Evolutionary conservation across 1,139 yeast genomes (phyloP).

Genomic region (Sugiyamaella pinicola): DNA sequence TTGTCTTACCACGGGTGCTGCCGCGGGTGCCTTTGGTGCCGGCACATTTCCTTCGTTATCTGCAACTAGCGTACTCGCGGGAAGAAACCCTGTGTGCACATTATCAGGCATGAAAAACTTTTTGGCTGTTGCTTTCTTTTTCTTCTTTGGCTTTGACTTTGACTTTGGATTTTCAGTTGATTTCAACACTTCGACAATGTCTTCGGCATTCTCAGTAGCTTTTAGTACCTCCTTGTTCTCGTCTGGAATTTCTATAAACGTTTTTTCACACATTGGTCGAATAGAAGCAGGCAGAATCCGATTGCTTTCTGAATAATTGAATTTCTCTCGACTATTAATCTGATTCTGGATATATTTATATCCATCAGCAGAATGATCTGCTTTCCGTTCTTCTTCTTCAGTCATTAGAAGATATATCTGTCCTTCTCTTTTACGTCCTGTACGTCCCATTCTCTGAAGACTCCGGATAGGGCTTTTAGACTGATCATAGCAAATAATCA

Average conservation of each 20-base stretch:
- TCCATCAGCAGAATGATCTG: conserved; percentile 82
- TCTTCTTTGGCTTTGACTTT: conserved; percentile 27
- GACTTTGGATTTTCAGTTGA: conserved; percentile 23
- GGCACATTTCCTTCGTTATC: conserved; percentile 11
- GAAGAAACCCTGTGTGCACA: conserved; percentile 68
- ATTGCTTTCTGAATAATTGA: conserved; percentile 47
- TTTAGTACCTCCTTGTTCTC: conserved; percentile 61
- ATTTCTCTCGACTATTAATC: conserved; percentile 44
- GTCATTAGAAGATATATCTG: conserved; percentile 76
- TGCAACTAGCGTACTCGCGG: conserved; percentile 46
- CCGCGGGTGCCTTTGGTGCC: neutral
- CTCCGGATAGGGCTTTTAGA: conserved; percentile 92
- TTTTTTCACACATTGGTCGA: conserved; percentile 55
- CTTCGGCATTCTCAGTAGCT: conserved; percentile 54
- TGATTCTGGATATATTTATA: conserved; percentile 76
- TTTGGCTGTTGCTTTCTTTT: conserved; percentile 41
- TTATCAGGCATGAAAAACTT: conserved; percentile 78
- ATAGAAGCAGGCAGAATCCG: conserved; percentile 64
- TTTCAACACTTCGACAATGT: conserved; percentile 62
- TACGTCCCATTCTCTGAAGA: conserved; percentile 96
- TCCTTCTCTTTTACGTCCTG: conserved; percentile 94
- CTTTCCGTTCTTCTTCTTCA: conserved; percentile 74
- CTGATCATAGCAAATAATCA: conserved; percentile 89
- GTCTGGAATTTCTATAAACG: conserved; percentile 64
- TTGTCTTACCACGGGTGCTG: no score